These are phyloP conservation scores for Hericium coralloides DNA, from an alignment of 768 basidiomycete species.

Conservation along the genomic window DNA sequence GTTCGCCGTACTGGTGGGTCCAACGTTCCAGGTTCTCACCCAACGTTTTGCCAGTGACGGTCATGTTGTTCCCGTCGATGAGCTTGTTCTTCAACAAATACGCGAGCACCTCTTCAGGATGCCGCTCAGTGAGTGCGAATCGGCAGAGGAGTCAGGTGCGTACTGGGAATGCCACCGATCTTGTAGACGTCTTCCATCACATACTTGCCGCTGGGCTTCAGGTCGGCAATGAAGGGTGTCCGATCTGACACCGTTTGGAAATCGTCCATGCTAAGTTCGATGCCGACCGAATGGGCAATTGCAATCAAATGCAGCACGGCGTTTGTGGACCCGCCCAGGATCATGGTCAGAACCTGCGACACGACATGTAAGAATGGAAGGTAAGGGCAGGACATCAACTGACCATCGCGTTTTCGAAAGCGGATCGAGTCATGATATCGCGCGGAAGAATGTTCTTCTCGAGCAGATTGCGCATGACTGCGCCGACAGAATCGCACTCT, in stretches of 20 bases:
- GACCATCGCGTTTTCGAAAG: slow-evolving; percentile 98
- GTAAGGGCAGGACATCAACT: slow-evolving; percentile 10
- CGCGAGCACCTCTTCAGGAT: slow-evolving; percentile 60
- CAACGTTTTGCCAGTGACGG: slow-evolving; percentile 83
- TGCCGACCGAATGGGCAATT: slow-evolving; percentile 91
- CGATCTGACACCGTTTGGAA: slow-evolving; percentile 92
- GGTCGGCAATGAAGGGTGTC: slow-evolving; percentile 89
- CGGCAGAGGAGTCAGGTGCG: slow-evolving; percentile 20
- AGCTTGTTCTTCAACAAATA: slow-evolving; percentile 82
- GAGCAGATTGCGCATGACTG: slow-evolving; percentile 78
- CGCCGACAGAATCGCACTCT: slow-evolving; percentile 77
- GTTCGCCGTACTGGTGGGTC: slow-evolving; percentile 71
- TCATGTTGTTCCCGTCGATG: slow-evolving; percentile 86
- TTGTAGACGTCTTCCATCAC: slow-evolving; percentile 97
- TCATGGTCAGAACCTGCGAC: slow-evolving; percentile 83
- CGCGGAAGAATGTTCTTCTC: slow-evolving; percentile 88
- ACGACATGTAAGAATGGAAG: neutral
- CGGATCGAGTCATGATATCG: slow-evolving; percentile 94
- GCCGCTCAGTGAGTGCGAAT: neutral
- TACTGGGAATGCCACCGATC: slow-evolving; percentile 94
- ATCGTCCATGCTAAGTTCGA: slow-evolving; percentile 83
- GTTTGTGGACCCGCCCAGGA: slow-evolving; percentile 96
- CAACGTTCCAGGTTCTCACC: slow-evolving; percentile 91
- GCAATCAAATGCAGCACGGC: slow-evolving; percentile 96
- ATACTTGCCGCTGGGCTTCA: slow-evolving; percentile 97